Evolutionary conservation across 441 rosid species (phyloP).

Genomic region (Adansonia grandidieri): DNA sequence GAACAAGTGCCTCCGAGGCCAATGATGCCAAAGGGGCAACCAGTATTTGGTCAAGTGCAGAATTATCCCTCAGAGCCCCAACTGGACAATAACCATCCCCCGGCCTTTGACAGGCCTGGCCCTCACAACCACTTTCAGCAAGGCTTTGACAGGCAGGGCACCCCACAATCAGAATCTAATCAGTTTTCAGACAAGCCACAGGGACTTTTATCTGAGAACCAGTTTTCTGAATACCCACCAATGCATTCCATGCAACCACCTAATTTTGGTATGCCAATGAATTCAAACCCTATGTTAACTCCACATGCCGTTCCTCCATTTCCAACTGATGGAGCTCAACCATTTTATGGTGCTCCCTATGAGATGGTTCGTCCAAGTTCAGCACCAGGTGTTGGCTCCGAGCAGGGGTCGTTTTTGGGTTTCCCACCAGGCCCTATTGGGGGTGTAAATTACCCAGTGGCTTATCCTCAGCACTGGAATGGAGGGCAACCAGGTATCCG

Average conservation of each 20-base stretch:
- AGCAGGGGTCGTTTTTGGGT: conserved; percentile 74
- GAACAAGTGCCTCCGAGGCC: conserved; percentile 67
- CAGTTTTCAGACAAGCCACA: conserved; percentile 55
- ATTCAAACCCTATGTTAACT: conserved; percentile 56
- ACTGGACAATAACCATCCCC: conserved; percentile 53
- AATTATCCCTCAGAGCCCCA: conserved; percentile 52
- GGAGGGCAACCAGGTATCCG: conserved; percentile 45
- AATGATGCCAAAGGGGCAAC: conserved; percentile 48
- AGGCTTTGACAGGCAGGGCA: conserved; percentile 42
- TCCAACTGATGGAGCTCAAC: conserved; percentile 72
- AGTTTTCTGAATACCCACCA: conserved; percentile 62
- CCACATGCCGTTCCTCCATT: conserved; percentile 63
- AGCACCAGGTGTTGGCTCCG: conserved; percentile 61
- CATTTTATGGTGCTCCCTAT: conserved; percentile 60
- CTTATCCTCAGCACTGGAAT: conserved; percentile 80
- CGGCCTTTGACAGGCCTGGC: conserved; percentile 64
- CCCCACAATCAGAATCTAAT: conserved; percentile 53
- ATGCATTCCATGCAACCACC: conserved; percentile 74
- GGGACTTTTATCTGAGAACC: conserved; percentile 51
- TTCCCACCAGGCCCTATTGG: conserved; percentile 61
- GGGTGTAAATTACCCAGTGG: conserved; percentile 51
- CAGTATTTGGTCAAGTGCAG: conserved; percentile 60
- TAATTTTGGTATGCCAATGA: conserved; percentile 62
- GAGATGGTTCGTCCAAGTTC: conserved; percentile 60
- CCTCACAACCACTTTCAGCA: conserved; percentile 45